These are phyloP conservation scores for Cercospora janseana DNA, from an alignment of 2,329 filamentous ascomycete species.

Conservation along the genomic window DNA sequence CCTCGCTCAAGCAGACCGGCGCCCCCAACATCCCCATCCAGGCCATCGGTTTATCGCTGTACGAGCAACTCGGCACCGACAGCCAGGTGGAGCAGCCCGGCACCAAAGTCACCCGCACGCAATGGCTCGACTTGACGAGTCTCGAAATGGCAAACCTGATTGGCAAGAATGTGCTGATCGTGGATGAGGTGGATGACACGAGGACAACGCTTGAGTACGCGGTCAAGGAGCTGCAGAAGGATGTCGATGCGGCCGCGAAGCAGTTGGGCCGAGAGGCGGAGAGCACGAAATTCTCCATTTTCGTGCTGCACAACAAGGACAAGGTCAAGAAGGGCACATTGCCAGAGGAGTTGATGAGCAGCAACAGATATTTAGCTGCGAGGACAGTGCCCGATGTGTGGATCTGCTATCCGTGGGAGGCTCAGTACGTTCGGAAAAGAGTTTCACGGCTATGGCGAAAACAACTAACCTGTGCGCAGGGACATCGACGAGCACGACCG, in stretches of 20 bases:
- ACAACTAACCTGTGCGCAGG: slow-evolving; percentile 10
- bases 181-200: slow-evolving; percentile 95
- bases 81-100: slow-evolving; percentile 69
- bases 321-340: slow-evolving; percentile 90
- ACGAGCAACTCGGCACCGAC: slow-evolving; percentile 71
- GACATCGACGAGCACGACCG: slow-evolving; percentile 92
- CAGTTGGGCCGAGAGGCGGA: slow-evolving; percentile 63
- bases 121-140: slow-evolving; percentile 91
- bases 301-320: slow-evolving; percentile 98
- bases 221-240: slow-evolving; percentile 89
- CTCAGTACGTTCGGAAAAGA: slow-evolving; percentile 48
- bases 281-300: slow-evolving; percentile 88
- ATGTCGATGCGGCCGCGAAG: slow-evolving; percentile 77
- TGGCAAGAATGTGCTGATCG: slow-evolving; percentile 87
- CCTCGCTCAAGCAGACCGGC: slow-evolving; percentile 88
- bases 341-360: slow-evolving; percentile 71
- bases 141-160: slow-evolving; percentile 86
- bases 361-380: slow-evolving; percentile 77
- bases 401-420: slow-evolving; percentile 99
- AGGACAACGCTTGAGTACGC: slow-evolving; percentile 92
- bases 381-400: slow-evolving; percentile 89
- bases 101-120: slow-evolving; percentile 93
- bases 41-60: slow-evolving; percentile 95
- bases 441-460: background rate
- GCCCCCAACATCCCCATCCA: slow-evolving; percentile 96